Percentiles rank a stretch among this genome's conserved stretches.
Evolutionary conservation across 2,329 filamentous ascomycete genomes (phyloP).

Genomic region (Huntiella bhutanensis): DNA sequence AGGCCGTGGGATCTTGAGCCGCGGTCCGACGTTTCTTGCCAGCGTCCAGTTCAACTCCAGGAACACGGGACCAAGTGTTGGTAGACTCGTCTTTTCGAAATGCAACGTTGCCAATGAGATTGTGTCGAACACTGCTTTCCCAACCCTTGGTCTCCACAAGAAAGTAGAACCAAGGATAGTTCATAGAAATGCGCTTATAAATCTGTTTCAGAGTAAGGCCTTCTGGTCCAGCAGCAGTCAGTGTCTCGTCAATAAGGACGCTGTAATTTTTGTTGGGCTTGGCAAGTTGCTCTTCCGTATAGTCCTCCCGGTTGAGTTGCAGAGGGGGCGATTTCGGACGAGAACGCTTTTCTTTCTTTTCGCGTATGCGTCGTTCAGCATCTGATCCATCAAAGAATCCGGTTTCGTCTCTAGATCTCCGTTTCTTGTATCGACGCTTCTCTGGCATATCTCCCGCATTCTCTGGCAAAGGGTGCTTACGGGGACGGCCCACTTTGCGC

Average conservation of each 20-base stretch:
- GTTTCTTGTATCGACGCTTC: constrained; percentile 48
- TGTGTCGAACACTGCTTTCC: constrained; percentile 47
- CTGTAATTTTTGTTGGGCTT: constrained; percentile 46
- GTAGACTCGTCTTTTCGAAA: constrained; percentile 39
- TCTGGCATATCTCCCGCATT: constrained; percentile 34
- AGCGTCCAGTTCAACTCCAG: constrained; percentile 38
- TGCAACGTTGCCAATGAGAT: constrained; percentile 41
- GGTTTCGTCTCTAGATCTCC: constrained; percentile 37
- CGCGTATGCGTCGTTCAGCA: constrained; percentile 33
- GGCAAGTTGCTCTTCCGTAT: constrained; percentile 36
- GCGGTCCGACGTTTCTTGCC: constrained; percentile 40
- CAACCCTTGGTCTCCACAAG: constrained; percentile 43
- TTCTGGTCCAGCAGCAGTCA: constrained; percentile 32
- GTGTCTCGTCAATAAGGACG: constrained; percentile 39
- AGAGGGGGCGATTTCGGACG: constrained; percentile 41
- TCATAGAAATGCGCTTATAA: constrained; percentile 40
- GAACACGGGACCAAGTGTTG: constrained; percentile 37
- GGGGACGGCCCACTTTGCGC: constrained; percentile 44
- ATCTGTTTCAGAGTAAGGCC: constrained; percentile 42
- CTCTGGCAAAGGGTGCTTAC: constrained; percentile 43
- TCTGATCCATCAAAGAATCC: constrained; percentile 30
- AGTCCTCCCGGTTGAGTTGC: constrained; percentile 34
- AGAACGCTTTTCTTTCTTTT: constrained; percentile 36
- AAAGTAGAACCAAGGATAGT: constrained; percentile 42
- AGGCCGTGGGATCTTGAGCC: constrained; percentile 27